Evolutionary conservation across 2,329 filamentous ascomycete species (phyloP).

Genomic region (Berkeleyomyces basicola): DNA sequence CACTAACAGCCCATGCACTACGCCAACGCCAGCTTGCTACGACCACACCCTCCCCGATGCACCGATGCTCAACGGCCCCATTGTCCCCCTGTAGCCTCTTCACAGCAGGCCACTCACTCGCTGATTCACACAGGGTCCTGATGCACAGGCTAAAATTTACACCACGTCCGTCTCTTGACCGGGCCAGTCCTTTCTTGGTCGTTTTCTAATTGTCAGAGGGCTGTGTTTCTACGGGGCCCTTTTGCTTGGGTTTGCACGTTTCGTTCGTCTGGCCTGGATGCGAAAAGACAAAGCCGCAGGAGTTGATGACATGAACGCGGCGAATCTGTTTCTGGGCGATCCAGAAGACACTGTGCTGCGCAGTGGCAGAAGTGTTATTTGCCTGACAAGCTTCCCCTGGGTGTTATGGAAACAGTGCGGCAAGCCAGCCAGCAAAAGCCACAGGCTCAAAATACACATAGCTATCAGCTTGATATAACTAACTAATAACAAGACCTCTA

Average conservation of each 20-base stretch:
- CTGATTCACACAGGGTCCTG: constrained; percentile 1
- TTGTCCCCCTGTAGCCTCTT: neutral
- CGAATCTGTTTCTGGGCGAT: neutral
- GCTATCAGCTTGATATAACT: neutral
- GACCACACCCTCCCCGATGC: no score
- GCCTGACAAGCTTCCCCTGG: neutral
- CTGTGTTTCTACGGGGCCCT: neutral
- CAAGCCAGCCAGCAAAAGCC: neutral
- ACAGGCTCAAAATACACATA: neutral
- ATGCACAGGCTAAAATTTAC: neutral
- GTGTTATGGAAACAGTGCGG: neutral
- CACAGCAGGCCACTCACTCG: neutral
- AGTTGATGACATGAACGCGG: neutral
- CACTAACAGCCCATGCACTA: neutral
- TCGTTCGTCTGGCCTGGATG: neutral
- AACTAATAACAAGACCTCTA: neutral
- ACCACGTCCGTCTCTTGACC: neutral
- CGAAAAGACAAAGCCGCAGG: neutral
- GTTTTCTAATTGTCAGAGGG: neutral
- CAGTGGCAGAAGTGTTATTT: neutral
- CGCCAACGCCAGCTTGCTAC: no score
- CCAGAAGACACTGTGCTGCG: neutral
- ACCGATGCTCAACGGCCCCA: neutral
- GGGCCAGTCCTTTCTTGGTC: neutral
- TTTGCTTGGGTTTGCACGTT: neutral